Evolutionary conservation across 2,329 filamentous ascomycete genomes (phyloP).

Genomic region (Ophiostoma perfectum): DNA sequence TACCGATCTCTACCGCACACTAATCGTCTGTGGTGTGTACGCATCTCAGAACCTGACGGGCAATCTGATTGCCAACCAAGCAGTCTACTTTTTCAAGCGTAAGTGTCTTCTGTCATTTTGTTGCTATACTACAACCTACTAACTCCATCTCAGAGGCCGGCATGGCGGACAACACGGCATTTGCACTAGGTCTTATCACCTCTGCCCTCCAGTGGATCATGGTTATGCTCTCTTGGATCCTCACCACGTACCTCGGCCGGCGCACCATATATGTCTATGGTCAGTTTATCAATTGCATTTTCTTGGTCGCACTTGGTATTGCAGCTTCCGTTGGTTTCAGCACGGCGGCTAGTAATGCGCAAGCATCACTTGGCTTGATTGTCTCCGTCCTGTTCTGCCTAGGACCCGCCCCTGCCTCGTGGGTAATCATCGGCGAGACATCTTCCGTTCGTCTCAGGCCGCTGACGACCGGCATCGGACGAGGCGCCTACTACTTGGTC

Average conservation of each 20-base stretch:
- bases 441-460: conserved; percentile 34
- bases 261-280: conserved; percentile 27
- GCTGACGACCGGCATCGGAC: conserved; percentile 32
- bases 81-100: conserved; percentile 53
- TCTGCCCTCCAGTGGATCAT: conserved; percentile 57
- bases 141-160: conserved; percentile 46
- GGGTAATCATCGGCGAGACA: conserved; percentile 39
- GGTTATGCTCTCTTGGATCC: conserved; percentile 60
- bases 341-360: conserved; percentile 28
- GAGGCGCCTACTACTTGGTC: conserved; percentile 32
- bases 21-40: conserved; percentile 49
- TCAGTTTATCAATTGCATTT: conserved; percentile 18
- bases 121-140: not conserved
- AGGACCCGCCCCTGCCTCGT: conserved; percentile 43
- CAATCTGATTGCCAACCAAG: conserved; percentile 59
- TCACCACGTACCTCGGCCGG: conserved; percentile 42
- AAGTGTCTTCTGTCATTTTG: not conserved
- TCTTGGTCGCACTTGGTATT: conserved; percentile 29
- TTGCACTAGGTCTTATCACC: conserved; percentile 59
- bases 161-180: conserved; percentile 49
- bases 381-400: conserved; percentile 52
- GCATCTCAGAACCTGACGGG: conserved; percentile 57
- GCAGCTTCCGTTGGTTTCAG: conserved; percentile 39
- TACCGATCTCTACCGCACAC: conserved; percentile 18
- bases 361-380: conserved; percentile 25